Conservation (phyloP, 2,329 filamentous ascomycete genomes). For the Verruconis gallopava region DNA sequence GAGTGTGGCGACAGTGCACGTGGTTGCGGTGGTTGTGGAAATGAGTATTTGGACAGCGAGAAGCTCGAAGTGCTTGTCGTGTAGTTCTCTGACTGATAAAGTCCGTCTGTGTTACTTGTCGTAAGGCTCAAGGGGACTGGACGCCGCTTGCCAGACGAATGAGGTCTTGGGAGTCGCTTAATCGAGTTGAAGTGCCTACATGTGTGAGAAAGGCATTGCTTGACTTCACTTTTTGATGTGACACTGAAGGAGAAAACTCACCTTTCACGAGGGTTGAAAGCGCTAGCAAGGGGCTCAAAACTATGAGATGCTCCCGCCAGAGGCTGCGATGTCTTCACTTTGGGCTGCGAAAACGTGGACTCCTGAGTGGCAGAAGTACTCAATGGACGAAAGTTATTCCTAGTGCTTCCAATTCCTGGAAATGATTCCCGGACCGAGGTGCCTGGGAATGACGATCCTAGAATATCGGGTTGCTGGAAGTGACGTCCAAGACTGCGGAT, state of each 20-base stretch:
- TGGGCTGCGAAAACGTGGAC: too few relatives aligned
- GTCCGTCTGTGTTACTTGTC: neutral
- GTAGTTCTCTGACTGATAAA: neutral
- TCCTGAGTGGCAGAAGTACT: too few relatives aligned
- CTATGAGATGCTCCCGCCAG: too few relatives aligned
- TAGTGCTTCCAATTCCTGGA: too few relatives aligned
- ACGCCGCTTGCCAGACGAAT: neutral
- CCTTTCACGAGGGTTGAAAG: neutral
- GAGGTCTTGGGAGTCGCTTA: conserved; percentile 4
- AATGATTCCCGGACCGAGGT: too few relatives aligned
- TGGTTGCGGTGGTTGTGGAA: conserved; percentile 5
- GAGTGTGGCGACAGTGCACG: neutral
- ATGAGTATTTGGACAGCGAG: conserved; percentile 8
- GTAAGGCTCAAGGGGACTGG: neutral
- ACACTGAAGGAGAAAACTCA: neutral
- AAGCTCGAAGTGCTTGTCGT: conserved; percentile 6
- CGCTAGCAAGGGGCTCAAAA: too few relatives aligned
- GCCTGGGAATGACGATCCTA: too few relatives aligned
- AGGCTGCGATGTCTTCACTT: too few relatives aligned
- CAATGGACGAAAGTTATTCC: too few relatives aligned
- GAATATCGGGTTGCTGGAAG: too few relatives aligned
- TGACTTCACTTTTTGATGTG: neutral
- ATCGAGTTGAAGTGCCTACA: conserved; percentile 8
- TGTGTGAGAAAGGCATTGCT: neutral
- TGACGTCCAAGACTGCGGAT: too few relatives aligned